Conservation (phyloP, 768 basidiomycete genomes). For the Daedaleopsis sinensis region DNA sequence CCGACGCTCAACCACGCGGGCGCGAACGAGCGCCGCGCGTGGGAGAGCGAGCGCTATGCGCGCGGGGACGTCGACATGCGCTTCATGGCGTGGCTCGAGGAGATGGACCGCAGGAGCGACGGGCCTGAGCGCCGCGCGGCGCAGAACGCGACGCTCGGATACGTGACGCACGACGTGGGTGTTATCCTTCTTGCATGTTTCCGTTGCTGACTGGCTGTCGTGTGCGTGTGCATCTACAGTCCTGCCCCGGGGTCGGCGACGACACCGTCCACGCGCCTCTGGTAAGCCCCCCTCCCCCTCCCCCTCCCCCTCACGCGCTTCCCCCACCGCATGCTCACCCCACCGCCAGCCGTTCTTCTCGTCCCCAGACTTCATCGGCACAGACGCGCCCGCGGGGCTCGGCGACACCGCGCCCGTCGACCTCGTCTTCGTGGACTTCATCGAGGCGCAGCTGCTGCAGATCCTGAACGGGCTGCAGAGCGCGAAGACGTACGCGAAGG, state of each 20-base stretch:
- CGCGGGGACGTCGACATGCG: slow-evolving; percentile 53
- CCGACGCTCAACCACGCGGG: slow-evolving; percentile 53
- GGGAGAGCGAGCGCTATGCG: slow-evolving; percentile 45
- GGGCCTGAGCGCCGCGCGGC: slow-evolving; percentile 45
- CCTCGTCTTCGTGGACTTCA: slow-evolving; percentile 77
- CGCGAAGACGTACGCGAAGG: slow-evolving; percentile 47
- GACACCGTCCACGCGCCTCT: slow-evolving; percentile 68
- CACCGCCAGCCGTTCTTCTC: slow-evolving; percentile 51
- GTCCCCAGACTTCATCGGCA: slow-evolving; percentile 61
- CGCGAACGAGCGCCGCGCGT: slow-evolving; percentile 37
- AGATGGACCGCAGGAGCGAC: slow-evolving; percentile 47
- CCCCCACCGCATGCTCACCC: background rate
- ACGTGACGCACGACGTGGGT: slow-evolving; percentile 72
- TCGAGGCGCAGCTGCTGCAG: slow-evolving; percentile 50
- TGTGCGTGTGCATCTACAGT: slow-evolving; percentile 34
- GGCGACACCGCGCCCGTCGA: slow-evolving; percentile 58
- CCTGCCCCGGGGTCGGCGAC: slow-evolving; percentile 77
- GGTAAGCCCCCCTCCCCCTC: slow-evolving; percentile 8
- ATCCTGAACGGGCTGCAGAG: slow-evolving; percentile 61
- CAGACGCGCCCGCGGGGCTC: slow-evolving; percentile 49
- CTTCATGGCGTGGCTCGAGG: slow-evolving; percentile 59
- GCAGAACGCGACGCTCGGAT: slow-evolving; percentile 66
- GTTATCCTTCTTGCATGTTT: too few relatives aligned
- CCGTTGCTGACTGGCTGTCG: too few relatives aligned
- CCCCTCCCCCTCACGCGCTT: background rate